A percentile compares a stretch with the other conserved stretches of the same genome.
phyloP scores from a whole-genome alignment of 2,329 filamentous ascomycete species.

The Talaromyces sp. region DNA sequence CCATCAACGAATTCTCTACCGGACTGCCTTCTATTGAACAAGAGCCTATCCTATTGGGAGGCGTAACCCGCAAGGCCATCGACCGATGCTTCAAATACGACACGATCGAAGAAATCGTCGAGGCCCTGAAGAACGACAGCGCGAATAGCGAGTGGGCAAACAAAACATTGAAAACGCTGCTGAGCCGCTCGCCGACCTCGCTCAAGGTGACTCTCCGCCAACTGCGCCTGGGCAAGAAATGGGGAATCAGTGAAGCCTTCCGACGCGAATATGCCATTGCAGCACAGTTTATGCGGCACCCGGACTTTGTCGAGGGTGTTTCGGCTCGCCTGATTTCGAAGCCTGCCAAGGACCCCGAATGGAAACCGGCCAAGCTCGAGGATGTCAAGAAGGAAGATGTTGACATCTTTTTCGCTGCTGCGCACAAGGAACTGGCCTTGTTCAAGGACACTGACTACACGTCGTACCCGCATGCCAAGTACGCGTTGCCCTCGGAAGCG shows the following conservation, averaged over 20 bases:
- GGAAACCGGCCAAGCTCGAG: slow-evolving; percentile 70
- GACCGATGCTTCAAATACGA: slow-evolving; percentile 74
- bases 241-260: slow-evolving; percentile 84
- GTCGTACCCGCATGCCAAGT: slow-evolving; percentile 65
- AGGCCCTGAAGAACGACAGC: slow-evolving; percentile 51
- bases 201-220: slow-evolving; percentile 80
- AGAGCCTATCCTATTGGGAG: slow-evolving; percentile 63
- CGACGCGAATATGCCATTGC: slow-evolving; percentile 81
- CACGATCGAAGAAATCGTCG: slow-evolving; percentile 65
- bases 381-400: slow-evolving; percentile 59
- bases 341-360: slow-evolving; percentile 60
- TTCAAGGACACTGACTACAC: slow-evolving; percentile 59
- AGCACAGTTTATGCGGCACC: slow-evolving; percentile 80
- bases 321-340: slow-evolving; percentile 72
- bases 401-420: slow-evolving; percentile 64
- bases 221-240: slow-evolving; percentile 69
- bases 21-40: slow-evolving; percentile 63
- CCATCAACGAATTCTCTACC: slow-evolving; percentile 87
- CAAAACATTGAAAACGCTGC: slow-evolving; percentile 70
- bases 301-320: slow-evolving; percentile 92
- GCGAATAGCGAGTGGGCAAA: slow-evolving; percentile 67
- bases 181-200: slow-evolving; percentile 76
- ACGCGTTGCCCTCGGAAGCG: slow-evolving; percentile 69
- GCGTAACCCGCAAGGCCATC: slow-evolving; percentile 71
- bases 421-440: slow-evolving; percentile 51